Evolutionary conservation across 2,329 filamentous ascomycete genomes (phyloP).

Genomic region (Coniochaeta sp.): DNA sequence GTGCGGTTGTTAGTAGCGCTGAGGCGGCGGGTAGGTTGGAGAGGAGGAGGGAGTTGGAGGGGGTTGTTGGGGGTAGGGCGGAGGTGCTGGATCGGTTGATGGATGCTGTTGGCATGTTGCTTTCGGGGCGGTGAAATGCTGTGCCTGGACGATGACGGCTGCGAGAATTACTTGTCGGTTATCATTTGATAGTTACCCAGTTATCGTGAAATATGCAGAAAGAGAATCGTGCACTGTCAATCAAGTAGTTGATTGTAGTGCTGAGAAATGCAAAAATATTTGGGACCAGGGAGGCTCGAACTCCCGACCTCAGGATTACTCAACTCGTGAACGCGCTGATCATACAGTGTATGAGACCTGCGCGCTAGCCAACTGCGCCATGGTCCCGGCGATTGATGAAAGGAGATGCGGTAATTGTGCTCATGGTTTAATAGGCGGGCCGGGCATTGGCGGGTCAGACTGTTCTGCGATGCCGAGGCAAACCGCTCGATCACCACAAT

Average conservation of each 20-base stretch:
- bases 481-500: background rate
- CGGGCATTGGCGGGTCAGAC: no score
- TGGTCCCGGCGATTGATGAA: no score
- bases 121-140: conserved; percentile 6
- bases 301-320: conserved; percentile 5
- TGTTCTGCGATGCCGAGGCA: no score
- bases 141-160: no score
- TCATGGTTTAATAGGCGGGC: no score
- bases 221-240: no score
- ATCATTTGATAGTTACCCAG: no score
- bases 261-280: background rate
- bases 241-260: no score
- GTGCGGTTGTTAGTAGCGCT: background rate
- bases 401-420: background rate
- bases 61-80: conserved; percentile 4
- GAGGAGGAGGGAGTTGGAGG: conserved; percentile 6
- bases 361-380: conserved; percentile 5
- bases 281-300: conserved; percentile 5
- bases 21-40: background rate
- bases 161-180: no score
- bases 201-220: no score
- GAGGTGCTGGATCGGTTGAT: conserved; percentile 8
- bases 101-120: conserved; percentile 6
- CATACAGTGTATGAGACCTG: conserved; percentile 3
- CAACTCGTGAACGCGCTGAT: background rate